phyloP scores from a whole-genome alignment of 345 rosid genomes.

The Bretschneidera sinensis region DNA sequence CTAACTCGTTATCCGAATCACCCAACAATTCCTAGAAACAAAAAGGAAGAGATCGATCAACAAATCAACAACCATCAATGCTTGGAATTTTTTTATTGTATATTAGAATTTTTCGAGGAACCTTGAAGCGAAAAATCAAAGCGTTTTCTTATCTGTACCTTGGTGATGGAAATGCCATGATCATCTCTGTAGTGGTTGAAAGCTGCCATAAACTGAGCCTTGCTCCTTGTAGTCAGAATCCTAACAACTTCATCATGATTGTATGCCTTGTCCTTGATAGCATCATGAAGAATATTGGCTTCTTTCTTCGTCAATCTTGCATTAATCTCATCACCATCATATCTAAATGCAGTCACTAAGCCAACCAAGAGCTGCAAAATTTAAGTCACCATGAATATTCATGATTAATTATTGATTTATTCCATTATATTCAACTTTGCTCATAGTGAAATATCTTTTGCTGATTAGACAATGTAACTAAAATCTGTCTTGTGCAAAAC shows the following conservation, averaged over 20 bases:
- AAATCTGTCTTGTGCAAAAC: too few species aligned
- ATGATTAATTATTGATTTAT: too few species aligned
- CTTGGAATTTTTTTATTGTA: too few species aligned
- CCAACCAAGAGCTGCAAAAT: constrained; percentile 56
- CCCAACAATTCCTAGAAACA: constrained; percentile 17
- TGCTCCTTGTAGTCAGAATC: constrained; percentile 60
- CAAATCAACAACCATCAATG: too few species aligned
- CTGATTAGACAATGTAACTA: neutral
- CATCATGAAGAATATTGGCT: constrained; percentile 45
- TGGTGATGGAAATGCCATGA: constrained; percentile 43
- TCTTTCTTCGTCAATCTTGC: constrained; percentile 37
- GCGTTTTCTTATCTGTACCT: too few species aligned
- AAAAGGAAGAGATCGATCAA: too few species aligned
- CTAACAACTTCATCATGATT: constrained; percentile 55
- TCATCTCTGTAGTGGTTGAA: constrained; percentile 52
- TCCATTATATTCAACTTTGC: too few species aligned
- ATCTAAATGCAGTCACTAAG: constrained; percentile 48
- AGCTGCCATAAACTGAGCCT: constrained; percentile 53
- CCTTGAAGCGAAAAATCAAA: too few species aligned
- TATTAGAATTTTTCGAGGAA: too few species aligned
- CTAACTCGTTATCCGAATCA: constrained; percentile 17
- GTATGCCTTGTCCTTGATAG: constrained; percentile 34
- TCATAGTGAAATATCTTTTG: too few species aligned
- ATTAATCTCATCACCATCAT: constrained; percentile 46
- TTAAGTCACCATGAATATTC: neutral